Percentiles rank a stretch among this genome's conserved stretches.
phyloP scores from a whole-genome alignment of 2,329 filamentous ascomycete genomes.

The Talaromyces marneffei region DNA sequence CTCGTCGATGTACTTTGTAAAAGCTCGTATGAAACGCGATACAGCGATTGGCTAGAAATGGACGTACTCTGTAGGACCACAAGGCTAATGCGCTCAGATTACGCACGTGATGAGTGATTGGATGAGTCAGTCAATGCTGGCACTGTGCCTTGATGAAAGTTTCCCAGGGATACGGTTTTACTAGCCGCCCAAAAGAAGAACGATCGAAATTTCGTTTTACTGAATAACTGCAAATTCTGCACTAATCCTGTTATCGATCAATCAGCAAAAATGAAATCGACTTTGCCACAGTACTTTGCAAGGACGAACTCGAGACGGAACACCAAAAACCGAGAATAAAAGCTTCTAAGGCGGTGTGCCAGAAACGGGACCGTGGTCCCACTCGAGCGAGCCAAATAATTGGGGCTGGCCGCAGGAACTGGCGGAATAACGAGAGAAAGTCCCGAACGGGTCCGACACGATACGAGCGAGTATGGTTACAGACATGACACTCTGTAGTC shows the following conservation, averaged over 20 bases:
- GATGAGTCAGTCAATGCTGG: neutral
- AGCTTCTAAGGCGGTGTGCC: neutral
- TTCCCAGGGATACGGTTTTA: neutral
- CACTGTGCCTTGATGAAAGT: neutral
- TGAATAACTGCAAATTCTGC: neutral
- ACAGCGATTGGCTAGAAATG: neutral
- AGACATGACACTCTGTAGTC: no score
- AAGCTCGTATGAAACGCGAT: neutral
- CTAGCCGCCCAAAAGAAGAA: neutral
- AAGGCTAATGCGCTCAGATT: neutral
- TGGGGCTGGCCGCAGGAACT: constrained; percentile 3
- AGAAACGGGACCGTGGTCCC: neutral
- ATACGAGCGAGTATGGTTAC: neutral
- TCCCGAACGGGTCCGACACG: neutral
- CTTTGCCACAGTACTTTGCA: neutral
- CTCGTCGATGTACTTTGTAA: neutral
- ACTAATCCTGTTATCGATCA: neutral
- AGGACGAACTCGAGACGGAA: neutral
- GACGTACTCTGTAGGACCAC: neutral
- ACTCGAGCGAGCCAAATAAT: neutral
- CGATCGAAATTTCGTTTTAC: neutral
- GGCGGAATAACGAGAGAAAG: neutral
- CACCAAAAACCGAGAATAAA: neutral
- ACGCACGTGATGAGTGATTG: neutral
- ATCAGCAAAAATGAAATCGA: neutral